Percentiles rank a stretch among this genome's conserved stretches.
phyloP scores from a whole-genome alignment of 2,329 filamentous ascomycete species.

The Lachnellula willkommii region DNA sequence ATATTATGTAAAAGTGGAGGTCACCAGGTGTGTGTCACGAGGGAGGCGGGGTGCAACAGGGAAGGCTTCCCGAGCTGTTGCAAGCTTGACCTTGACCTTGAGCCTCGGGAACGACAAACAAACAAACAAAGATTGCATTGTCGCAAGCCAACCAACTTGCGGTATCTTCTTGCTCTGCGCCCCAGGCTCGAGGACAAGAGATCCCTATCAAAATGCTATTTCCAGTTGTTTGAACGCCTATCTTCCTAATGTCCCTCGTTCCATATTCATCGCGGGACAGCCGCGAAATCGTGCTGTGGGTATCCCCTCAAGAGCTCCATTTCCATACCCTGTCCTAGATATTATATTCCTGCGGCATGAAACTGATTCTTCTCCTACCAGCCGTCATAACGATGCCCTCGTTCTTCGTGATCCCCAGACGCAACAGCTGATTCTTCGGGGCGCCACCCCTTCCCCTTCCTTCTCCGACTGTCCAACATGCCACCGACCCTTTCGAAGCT shows the following conservation, averaged over 20 bases:
- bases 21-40: too few relatives aligned
- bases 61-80: too few relatives aligned
- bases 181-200: too few relatives aligned
- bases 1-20: too few relatives aligned
- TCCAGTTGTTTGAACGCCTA: neutral
- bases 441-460: slow-evolving; percentile 45
- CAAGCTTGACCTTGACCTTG: too few relatives aligned
- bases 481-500: slow-evolving; percentile 38
- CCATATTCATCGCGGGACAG: slow-evolving; percentile 69
- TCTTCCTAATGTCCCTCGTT: slow-evolving; percentile 57
- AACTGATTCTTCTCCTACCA: slow-evolving; percentile 36
- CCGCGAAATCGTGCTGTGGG: slow-evolving; percentile 75
- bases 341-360: slow-evolving; percentile 9
- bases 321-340: neutral
- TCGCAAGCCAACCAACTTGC: too few relatives aligned
- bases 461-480: slow-evolving; percentile 68
- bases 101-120: too few relatives aligned
- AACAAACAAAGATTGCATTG: too few relatives aligned
- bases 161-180: too few relatives aligned
- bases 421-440: slow-evolving; percentile 76
- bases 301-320: slow-evolving; percentile 22
- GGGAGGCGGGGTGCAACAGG: too few relatives aligned
- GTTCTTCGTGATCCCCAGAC: slow-evolving; percentile 86
- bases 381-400: slow-evolving; percentile 86
- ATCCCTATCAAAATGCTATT: neutral